phyloP scores from a whole-genome alignment of 441 rosid species.

The Populus tomentosa region DNA sequence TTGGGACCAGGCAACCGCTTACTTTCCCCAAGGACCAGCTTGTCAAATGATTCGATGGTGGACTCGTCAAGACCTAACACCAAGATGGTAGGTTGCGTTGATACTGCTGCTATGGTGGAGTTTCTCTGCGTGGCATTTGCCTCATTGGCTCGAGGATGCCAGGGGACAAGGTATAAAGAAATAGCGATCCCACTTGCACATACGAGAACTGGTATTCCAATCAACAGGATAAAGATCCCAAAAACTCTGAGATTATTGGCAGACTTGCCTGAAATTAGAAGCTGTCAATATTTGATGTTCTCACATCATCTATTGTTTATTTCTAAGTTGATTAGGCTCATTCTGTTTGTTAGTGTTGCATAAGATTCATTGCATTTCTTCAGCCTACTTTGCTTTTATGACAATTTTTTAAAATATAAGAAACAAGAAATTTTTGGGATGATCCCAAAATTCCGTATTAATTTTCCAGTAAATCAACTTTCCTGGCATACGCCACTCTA shows the following conservation, averaged over 20 bases:
- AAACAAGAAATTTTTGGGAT: not conserved
- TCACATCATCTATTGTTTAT: not conserved
- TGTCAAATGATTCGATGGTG: conserved; percentile 64
- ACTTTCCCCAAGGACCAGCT: conserved; percentile 68
- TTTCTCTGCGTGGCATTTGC: not conserved
- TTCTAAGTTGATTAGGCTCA: not conserved
- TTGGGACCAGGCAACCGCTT: conserved; percentile 58
- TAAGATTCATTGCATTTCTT: not conserved
- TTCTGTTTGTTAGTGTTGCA: not conserved
- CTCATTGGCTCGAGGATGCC: not conserved
- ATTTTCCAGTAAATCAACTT: not conserved
- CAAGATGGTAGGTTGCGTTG: conserved; percentile 24
- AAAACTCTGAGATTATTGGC: conserved; percentile 29
- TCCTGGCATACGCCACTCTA: not conserved
- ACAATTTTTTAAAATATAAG: not conserved
- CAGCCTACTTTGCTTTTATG: not conserved
- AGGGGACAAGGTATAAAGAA: conserved; percentile 25
- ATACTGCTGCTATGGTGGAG: conserved; percentile 11
- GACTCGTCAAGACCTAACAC: conserved; percentile 53
- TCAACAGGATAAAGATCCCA: conserved; percentile 42
- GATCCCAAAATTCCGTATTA: not conserved
- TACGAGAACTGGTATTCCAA: conserved; percentile 37
- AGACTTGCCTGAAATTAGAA: conserved; percentile 35
- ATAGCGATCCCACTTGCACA: conserved; percentile 33
- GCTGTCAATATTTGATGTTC: conserved; percentile 5